These are phyloP conservation scores for Periglandula ipomoeae DNA, from an alignment of 2,329 filamentous ascomycete genomes.

Conservation along the genomic window DNA sequence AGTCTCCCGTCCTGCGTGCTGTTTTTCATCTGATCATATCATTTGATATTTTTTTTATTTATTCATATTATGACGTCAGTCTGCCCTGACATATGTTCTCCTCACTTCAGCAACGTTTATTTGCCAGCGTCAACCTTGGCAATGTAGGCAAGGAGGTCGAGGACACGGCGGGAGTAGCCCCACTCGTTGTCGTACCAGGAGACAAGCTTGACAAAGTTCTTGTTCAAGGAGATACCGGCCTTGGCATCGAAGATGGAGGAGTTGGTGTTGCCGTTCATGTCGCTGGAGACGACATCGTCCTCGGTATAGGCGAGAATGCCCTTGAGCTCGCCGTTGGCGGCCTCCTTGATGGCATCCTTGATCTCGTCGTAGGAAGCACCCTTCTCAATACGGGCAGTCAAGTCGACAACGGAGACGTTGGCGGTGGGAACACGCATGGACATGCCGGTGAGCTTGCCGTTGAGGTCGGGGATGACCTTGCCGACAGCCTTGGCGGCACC, in stretches of 20 bases:
- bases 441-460: slow-evolving; percentile 99
- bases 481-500: slow-evolving; percentile 99
- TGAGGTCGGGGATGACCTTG: slow-evolving; percentile 96
- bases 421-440: slow-evolving; percentile 96
- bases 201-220: slow-evolving; percentile 98
- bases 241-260: slow-evolving; percentile 99
- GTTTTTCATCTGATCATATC: background rate
- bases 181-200: slow-evolving; percentile 99
- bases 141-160: slow-evolving; percentile 72
- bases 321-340: slow-evolving; percentile 75
- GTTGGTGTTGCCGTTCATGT: slow-evolving; percentile 84
- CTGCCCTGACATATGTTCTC: background rate
- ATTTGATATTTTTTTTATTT: background rate
- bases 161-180: slow-evolving; percentile 95
- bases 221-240: slow-evolving; percentile 96
- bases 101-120: slow-evolving; percentile 21
- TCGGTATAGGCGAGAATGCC: slow-evolving; percentile 92
- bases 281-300: slow-evolving; percentile 90
- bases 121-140: slow-evolving; percentile 63
- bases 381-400: slow-evolving; percentile 94
- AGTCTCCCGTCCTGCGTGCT: background rate
- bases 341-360: slow-evolving; percentile 84
- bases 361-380: slow-evolving; percentile 79
- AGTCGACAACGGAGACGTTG: slow-evolving; percentile 98
- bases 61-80: background rate